Evolutionary conservation across 1,284 basidiomycete genomes (phyloP).

Genomic region (Paramarasmius palmivorus): DNA sequence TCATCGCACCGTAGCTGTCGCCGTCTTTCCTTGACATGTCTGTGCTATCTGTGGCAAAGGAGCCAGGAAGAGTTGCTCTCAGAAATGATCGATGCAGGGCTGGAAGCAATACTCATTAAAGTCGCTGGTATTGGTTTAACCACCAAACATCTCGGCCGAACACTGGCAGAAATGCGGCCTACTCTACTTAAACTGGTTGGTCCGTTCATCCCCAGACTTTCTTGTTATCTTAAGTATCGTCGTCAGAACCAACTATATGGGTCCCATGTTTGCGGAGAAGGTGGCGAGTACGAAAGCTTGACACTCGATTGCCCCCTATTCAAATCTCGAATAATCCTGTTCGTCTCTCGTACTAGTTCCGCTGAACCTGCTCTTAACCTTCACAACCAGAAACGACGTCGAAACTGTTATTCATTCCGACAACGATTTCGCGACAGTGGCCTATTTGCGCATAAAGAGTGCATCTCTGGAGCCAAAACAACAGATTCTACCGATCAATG

Average conservation of each 20-base stretch:
- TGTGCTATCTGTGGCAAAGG: constrained; percentile 95
- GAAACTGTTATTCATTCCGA: constrained; percentile 78
- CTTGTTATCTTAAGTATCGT: constrained; percentile 6
- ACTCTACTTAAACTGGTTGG: constrained; percentile 74
- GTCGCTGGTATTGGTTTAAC: constrained; percentile 93
- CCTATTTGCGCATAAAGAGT: constrained; percentile 78
- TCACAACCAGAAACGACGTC: constrained; percentile 49
- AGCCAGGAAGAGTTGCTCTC: constrained; percentile 81
- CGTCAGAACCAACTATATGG: constrained; percentile 82
- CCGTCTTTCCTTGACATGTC: constrained; percentile 77
- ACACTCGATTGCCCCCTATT: constrained; percentile 92
- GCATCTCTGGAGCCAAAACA: constrained; percentile 63
- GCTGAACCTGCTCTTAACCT: constrained; percentile 4
- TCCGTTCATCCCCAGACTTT: neutral
- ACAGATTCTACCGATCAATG: constrained; percentile 13
- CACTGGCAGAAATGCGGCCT: constrained; percentile 74
- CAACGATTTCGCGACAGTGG: constrained; percentile 81
- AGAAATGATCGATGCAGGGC: constrained; percentile 83
- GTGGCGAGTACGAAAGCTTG: constrained; percentile 96
- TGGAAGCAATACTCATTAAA: constrained; percentile 91
- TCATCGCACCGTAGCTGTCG: constrained; percentile 80
- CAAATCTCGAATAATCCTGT: constrained; percentile 77
- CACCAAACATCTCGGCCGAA: constrained; percentile 78
- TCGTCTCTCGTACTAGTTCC: constrained; percentile 26
- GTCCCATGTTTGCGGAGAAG: constrained; percentile 95